Evolutionary conservation across 2,329 filamentous ascomycete species (phyloP).

Genomic region (Colletotrichum nymphaeae): DNA sequence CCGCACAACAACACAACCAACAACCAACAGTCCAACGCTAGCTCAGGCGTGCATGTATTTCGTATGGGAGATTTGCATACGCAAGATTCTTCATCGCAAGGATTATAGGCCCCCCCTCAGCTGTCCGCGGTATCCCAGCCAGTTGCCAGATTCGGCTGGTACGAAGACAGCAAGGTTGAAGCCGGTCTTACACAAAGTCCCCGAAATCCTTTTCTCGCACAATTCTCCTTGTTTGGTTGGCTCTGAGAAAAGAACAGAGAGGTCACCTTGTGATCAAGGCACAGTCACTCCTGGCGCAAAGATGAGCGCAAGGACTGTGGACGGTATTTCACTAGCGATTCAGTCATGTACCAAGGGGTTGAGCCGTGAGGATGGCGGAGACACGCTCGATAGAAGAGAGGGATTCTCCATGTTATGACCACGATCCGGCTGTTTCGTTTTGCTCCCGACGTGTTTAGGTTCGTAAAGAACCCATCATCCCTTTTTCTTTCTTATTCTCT

Average conservation of each 20-base stretch:
- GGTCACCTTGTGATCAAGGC: slow-evolving; percentile 5
- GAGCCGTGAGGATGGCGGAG: not conserved
- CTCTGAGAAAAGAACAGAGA: not conserved
- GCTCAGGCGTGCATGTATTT: not conserved
- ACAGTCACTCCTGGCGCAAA: slow-evolving; percentile 2
- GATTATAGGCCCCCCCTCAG: not conserved
- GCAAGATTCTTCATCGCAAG: not conserved
- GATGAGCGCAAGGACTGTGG: not conserved
- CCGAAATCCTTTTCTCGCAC: not conserved
- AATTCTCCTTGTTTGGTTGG: not conserved
- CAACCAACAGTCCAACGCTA: not conserved
- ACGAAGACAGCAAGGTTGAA: not conserved
- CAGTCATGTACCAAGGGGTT: not conserved
- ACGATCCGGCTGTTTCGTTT: slow-evolving; percentile 13
- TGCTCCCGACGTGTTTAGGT: slow-evolving; percentile 1
- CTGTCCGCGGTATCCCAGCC: not conserved
- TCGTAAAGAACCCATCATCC: slow-evolving; percentile 1
- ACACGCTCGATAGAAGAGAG: not conserved
- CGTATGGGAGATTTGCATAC: slow-evolving; percentile 22
- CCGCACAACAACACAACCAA: slow-evolving; percentile 6
- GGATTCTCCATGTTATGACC: slow-evolving; percentile 12
- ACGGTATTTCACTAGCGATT: slow-evolving; percentile 4
- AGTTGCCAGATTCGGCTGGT: slow-evolving; percentile 5
- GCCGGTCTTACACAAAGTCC: not conserved
- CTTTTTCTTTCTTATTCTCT: not conserved